A percentile compares a stretch with the other conserved stretches of the same genome.
phyloP scores from a whole-genome alignment of 768 basidiomycete species.

The Lepiota brunneoincarnata region DNA sequence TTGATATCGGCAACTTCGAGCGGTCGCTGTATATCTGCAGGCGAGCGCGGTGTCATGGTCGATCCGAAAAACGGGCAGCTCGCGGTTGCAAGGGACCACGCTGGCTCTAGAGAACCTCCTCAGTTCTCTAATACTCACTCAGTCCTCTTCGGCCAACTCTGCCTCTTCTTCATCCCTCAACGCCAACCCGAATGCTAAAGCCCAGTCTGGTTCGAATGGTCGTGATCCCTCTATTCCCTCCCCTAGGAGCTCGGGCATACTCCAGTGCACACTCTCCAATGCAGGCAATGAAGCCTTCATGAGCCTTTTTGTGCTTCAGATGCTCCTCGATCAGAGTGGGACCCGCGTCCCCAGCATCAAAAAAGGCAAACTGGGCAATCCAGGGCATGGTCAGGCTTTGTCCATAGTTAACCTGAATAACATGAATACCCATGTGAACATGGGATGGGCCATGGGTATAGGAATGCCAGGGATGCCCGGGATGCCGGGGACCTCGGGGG shows the following conservation, averaged over 20 bases:
- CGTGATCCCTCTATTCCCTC: slow-evolving; percentile 13
- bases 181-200: slow-evolving; percentile 11
- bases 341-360: slow-evolving; percentile 35
- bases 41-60: slow-evolving; percentile 57
- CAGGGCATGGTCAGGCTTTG: neutral
- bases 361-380: slow-evolving; percentile 19
- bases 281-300: slow-evolving; percentile 82
- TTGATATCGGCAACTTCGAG: slow-evolving; percentile 68
- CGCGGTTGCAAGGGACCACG: slow-evolving; percentile 48
- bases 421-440: slow-evolving; percentile 11
- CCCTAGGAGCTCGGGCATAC: slow-evolving; percentile 19
- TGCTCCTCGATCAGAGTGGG: slow-evolving; percentile 56
- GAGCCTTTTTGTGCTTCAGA: slow-evolving; percentile 64
- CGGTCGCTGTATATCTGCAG: slow-evolving; percentile 55
- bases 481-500: too few species aligned
- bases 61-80: slow-evolving; percentile 55
- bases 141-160: slow-evolving; percentile 17
- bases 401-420: slow-evolving; percentile 7
- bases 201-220: slow-evolving; percentile 13
- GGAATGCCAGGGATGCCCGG: slow-evolving; percentile 15
- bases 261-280: slow-evolving; percentile 55
- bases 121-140: slow-evolving; percentile 51
- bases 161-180: slow-evolving; percentile 16
- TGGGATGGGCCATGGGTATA: slow-evolving; percentile 13
- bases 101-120: slow-evolving; percentile 66